Evolutionary conservation across 371 early-diverging fungal genomes (phyloP).

Genomic region (Vavraia culicis): DNA sequence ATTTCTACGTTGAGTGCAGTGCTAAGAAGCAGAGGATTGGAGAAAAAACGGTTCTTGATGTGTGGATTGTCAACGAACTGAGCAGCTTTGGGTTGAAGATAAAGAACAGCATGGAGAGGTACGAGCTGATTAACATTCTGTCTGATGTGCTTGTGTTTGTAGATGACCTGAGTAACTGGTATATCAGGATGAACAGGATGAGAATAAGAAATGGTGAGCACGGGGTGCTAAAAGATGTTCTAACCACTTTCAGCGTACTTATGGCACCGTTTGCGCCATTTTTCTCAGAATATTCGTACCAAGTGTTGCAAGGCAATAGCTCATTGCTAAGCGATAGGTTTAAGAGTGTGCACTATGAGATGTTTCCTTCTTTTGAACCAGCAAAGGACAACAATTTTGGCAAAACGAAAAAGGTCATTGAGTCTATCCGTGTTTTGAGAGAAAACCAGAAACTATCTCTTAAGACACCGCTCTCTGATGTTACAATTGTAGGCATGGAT

Average conservation of each 20-base stretch:
- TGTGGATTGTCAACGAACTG: slow-evolving; percentile 35
- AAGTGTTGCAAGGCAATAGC: slow-evolving; percentile 49
- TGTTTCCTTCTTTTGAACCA: slow-evolving; percentile 37
- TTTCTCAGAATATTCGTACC: slow-evolving; percentile 88
- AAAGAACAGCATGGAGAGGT: slow-evolving; percentile 39
- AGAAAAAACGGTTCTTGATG: slow-evolving; percentile 27
- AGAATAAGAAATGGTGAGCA: slow-evolving; percentile 78
- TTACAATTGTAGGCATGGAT: slow-evolving; percentile 68
- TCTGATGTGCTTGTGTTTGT: slow-evolving; percentile 67
- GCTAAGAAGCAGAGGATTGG: neutral
- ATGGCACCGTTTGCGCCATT: slow-evolving; percentile 98
- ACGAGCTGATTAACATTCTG: slow-evolving; percentile 82
- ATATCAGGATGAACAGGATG: slow-evolving; percentile 91
- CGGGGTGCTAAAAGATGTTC: slow-evolving; percentile 66
- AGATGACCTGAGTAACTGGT: slow-evolving; percentile 94
- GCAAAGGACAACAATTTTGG: slow-evolving; percentile 18
- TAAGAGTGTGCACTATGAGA: slow-evolving; percentile 70
- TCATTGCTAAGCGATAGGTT: slow-evolving; percentile 65
- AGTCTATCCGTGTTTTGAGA: slow-evolving; percentile 71
- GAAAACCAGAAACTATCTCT: slow-evolving; percentile 73
- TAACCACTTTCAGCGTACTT: slow-evolving; percentile 64
- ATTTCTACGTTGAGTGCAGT: slow-evolving; percentile 47
- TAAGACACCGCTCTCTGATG: slow-evolving; percentile 80
- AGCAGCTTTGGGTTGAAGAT: slow-evolving; percentile 26
- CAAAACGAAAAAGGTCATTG: slow-evolving; percentile 56